Conservation (phyloP, 2,329 filamentous ascomycete species). For the Chrysoporthe deuterocubensis region DNA sequence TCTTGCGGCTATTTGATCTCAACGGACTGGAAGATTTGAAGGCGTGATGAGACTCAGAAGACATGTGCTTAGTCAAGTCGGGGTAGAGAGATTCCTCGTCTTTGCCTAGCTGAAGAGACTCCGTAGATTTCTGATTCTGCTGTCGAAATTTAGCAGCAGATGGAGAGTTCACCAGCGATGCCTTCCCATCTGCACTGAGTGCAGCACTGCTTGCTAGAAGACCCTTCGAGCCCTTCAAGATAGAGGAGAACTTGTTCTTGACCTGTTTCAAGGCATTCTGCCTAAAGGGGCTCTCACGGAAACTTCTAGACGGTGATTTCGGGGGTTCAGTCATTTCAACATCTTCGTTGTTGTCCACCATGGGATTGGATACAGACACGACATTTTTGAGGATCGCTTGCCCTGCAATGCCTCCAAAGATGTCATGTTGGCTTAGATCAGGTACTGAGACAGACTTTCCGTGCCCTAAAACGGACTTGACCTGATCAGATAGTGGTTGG, state of each 20-base stretch:
- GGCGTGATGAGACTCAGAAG: constrained; percentile 36
- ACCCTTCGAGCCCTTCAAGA: constrained; percentile 84
- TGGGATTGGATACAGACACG: constrained; percentile 62
- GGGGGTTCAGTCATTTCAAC: constrained; percentile 46
- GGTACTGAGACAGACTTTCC: constrained; percentile 69
- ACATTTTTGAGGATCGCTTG: constrained; percentile 58
- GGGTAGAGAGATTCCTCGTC: constrained; percentile 48
- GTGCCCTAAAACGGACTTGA: constrained; percentile 48
- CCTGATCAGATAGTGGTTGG: constrained; percentile 24
- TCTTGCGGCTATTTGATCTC: constrained; percentile 51
- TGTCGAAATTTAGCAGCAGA: constrained; percentile 52
- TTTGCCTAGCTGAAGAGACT: constrained; percentile 45
- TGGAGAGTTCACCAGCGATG: constrained; percentile 56
- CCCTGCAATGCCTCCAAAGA: constrained; percentile 28
- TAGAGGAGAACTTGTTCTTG: constrained; percentile 89
- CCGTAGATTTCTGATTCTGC: constrained; percentile 51
- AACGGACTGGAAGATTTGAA: constrained; percentile 48
- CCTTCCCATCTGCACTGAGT: constrained; percentile 65
- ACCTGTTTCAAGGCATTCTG: constrained; percentile 71
- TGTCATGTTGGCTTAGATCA: constrained; percentile 44
- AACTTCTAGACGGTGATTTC: constrained; percentile 60
- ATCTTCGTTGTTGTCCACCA: constrained; percentile 47
- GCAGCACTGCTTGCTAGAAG: constrained; percentile 79
- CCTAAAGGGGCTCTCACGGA: constrained; percentile 68
- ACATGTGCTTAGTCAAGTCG: constrained; percentile 46